Evolutionary conservation across 1,139 yeast genomes (phyloP), one percentile per base, ranked within the genome.

Genomic region (Suhomyces guaymorum): DNA sequence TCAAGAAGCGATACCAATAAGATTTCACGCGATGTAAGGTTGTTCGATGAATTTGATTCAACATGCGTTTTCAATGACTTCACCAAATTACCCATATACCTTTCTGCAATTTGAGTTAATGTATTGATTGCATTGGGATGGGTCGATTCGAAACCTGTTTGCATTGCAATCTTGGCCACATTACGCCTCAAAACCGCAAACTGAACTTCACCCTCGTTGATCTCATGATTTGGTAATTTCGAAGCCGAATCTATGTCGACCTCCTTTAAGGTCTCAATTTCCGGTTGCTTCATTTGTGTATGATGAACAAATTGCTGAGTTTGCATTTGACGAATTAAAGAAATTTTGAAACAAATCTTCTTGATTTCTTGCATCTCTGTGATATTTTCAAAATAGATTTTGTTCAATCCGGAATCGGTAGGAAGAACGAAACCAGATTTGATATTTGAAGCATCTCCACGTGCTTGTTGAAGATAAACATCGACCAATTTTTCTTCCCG

Each of bases 321-420:
- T 54, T 92, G 96, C 88, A 92, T 82, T 57, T 87, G 95, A 42
- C 96, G 73, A 41, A 94, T 85, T 33, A 90, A 66, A 3, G 95
- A 82, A 19, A 94, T 87, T 56, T 90, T 90, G 62, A 88, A 86
- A 56, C 97, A 90, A 4, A 87, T 72, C 51, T 81, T 84, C 37
- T 98, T 70, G 23, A 94, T 86, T 49, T 87, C 89, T 61, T 90
- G 97, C 70, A 92, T 87, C 47, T 83, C 78, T 4, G 71, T 64
- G 32, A 94, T 81, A 48, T 89, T 92, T 12, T 74, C 73, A 45
- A 75, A 70, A 41, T 87, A 68, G 10, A 78, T 65, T 10, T 74
- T 71, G 41, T 81, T 79, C 37, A 88, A 66, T 0, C 95, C 95
- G 16, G 66, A 59, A 24, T 71, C 66, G 0, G 57, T 55, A 2